Evolutionary conservation across 2,329 filamentous ascomycete genomes (phyloP), one percentile per base, ranked within the genome.

Genomic region (Trichoderma endophyticum): DNA sequence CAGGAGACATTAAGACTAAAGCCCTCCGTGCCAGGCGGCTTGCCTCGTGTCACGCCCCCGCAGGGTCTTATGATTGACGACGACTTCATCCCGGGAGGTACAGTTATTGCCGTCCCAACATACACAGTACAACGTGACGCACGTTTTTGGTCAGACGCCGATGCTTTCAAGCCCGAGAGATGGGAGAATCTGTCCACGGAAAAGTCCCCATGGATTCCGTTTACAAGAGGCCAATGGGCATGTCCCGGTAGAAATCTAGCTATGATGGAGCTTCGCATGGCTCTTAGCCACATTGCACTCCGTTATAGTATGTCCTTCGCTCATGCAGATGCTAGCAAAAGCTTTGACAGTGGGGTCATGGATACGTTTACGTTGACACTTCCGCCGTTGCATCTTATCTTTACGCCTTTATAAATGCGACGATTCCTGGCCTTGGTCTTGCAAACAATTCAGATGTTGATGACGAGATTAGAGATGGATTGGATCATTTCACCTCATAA

Each of bases 1-100:
- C 79, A 85, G 61, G 84, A 86, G 74, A 67, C 80, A 0, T 76
- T 84, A 39, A 77, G 83, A 0, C 73, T 84, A 2, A 76, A 81
- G 59, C 82, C 83, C 1, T 75, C 83, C 1, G 79, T 83, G 1
- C 80, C 81, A 0, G 78, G 78, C 2, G 82, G 81, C 2, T 36
- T 80, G 6, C 78, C 79, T 57, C 75, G 83, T 2, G 72, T 80
- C 34, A 83, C 83, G 3, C 82, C 83, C 0, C 77, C 79, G 0
- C 77, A 82, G 54, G 84, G 84, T 1, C n/a, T 79, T 6, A 56
- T 66, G 15, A 39, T 84, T 6, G 80, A 76, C 0, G 77, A 78
- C 0, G 73, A 62, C 0, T 80, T 77, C 39, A 79, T 83, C n/a
- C 82, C 82, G 0, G 82, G 82, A 0, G 77, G 79, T 56, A 80